Evolutionary conservation across 495 filamentous ascomycete genomes (phyloP).

Genomic region (Lasiosphaeris hirsuta): DNA sequence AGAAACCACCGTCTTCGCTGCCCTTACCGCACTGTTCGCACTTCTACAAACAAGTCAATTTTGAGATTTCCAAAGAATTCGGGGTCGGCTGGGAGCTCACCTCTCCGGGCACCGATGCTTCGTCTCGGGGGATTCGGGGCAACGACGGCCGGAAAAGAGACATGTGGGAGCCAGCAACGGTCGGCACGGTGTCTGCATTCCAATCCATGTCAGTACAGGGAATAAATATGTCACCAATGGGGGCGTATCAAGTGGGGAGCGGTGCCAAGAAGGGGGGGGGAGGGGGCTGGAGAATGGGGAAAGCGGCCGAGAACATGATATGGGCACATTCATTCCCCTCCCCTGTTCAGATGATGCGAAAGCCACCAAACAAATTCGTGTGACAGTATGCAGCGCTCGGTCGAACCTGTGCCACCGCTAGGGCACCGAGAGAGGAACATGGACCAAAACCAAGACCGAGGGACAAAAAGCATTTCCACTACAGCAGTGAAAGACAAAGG

Average conservation of each 20-base stretch:
- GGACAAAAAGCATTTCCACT: no score
- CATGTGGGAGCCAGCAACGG: slow-evolving; percentile 95
- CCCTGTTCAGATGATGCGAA: background rate
- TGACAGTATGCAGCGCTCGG: background rate
- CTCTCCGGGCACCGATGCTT: slow-evolving; percentile 68
- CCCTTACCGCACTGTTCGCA: slow-evolving; percentile 84
- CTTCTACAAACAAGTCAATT: slow-evolving; percentile 51
- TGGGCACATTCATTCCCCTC: background rate
- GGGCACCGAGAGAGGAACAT: background rate
- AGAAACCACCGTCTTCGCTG: slow-evolving; percentile 56
- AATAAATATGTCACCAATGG: slow-evolving; percentile 23
- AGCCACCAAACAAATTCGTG: background rate
- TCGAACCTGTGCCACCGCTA: background rate
- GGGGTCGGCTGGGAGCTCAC: slow-evolving; percentile 41
- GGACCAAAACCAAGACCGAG: no score
- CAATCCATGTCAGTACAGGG: no score
- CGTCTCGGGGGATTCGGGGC: slow-evolving; percentile 66
- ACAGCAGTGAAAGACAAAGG: no score
- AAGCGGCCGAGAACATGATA: slow-evolving; percentile 10
- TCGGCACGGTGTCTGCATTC: slow-evolving; percentile 76
- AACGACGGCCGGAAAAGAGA: slow-evolving; percentile 80
- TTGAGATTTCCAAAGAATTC: background rate
- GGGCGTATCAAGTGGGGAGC: background rate
- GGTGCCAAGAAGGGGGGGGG: slow-evolving; percentile 1
- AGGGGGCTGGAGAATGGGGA: background rate